Percentiles rank a stretch among this genome's conserved stretches.
These are phyloP conservation scores for Epichloe hybrida DNA, from an alignment of 2,329 filamentous ascomycete genomes.

Conservation along the genomic window DNA sequence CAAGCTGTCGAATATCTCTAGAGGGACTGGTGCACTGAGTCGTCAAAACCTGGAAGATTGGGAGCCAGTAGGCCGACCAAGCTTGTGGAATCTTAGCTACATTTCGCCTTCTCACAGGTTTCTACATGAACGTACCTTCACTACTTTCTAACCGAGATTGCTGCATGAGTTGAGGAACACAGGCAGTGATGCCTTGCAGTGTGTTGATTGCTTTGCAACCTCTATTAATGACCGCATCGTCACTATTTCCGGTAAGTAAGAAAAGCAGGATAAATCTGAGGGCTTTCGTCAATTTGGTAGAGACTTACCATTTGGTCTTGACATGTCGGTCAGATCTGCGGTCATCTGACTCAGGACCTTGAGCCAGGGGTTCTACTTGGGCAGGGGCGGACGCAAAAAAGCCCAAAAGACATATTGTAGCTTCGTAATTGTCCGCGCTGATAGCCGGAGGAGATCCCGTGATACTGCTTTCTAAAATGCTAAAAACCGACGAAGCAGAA, in stretches of 20 bases:
- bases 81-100: slow-evolving; percentile 34
- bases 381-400: slow-evolving; percentile 77
- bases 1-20: slow-evolving; percentile 79
- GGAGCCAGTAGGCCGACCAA: slow-evolving; percentile 96
- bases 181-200: slow-evolving; percentile 67
- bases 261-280: not conserved
- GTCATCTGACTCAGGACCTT: slow-evolving; percentile 43
- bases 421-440: slow-evolving; percentile 90
- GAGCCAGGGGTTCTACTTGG: slow-evolving; percentile 56
- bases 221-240: slow-evolving; percentile 49
- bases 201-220: slow-evolving; percentile 70
- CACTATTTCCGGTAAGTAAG: slow-evolving; percentile 10
- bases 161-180: slow-evolving; percentile 76
- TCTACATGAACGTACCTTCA: slow-evolving; percentile 44
- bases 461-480: slow-evolving; percentile 69
- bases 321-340: slow-evolving; percentile 18
- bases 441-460: slow-evolving; percentile 66
- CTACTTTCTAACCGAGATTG: slow-evolving; percentile 83
- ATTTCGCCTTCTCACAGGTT: not conserved
- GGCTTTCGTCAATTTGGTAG: not conserved
- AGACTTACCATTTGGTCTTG: slow-evolving; percentile 15
- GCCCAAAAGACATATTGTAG: slow-evolving; percentile 70
- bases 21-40: slow-evolving; percentile 90
- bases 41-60: slow-evolving; percentile 79
- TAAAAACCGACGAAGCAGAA: slow-evolving; percentile 67